phyloP scores from a whole-genome alignment of 768 basidiomycete species.

The Kwoniella sp. region DNA sequence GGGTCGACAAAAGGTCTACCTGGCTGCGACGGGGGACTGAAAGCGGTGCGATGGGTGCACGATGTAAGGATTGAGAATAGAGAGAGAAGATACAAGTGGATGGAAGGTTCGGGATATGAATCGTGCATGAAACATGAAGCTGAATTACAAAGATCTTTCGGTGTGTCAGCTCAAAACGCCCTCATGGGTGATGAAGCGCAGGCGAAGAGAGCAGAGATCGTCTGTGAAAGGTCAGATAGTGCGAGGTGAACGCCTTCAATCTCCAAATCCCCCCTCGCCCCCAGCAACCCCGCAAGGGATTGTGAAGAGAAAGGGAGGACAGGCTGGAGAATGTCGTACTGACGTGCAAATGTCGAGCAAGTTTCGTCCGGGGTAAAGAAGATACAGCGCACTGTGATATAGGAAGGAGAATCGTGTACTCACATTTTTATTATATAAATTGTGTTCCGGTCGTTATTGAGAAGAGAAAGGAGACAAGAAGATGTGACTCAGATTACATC shows the following conservation, averaged over 20 bases:
- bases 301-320: slow-evolving; percentile 2
- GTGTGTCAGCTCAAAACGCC: not conserved
- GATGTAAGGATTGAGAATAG: not conserved
- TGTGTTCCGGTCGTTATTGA: not conserved
- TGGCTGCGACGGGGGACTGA: slow-evolving; percentile 27
- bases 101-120: not conserved
- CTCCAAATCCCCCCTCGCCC: not conserved
- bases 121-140: too few relatives aligned
- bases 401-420: not conserved
- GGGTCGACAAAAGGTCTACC: slow-evolving; percentile 23
- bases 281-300: not conserved
- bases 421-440: not conserved
- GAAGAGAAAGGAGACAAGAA: not conserved
- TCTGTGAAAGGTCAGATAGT: slow-evolving; percentile 21
- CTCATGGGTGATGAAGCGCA: not conserved
- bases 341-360: slow-evolving; percentile 36
- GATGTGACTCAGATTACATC: too few relatives aligned
- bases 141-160: not conserved
- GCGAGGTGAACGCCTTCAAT: slow-evolving; percentile 32
- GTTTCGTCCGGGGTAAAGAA: slow-evolving; percentile 21
- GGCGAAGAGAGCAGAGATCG: not conserved
- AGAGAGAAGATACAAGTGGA: too few relatives aligned
- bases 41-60: slow-evolving; percentile 19
- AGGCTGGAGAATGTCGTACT: slow-evolving; percentile 23
- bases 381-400: not conserved